Evolutionary conservation across 768 basidiomycete species (phyloP).

Genomic region (Tulasnella sp.): DNA sequence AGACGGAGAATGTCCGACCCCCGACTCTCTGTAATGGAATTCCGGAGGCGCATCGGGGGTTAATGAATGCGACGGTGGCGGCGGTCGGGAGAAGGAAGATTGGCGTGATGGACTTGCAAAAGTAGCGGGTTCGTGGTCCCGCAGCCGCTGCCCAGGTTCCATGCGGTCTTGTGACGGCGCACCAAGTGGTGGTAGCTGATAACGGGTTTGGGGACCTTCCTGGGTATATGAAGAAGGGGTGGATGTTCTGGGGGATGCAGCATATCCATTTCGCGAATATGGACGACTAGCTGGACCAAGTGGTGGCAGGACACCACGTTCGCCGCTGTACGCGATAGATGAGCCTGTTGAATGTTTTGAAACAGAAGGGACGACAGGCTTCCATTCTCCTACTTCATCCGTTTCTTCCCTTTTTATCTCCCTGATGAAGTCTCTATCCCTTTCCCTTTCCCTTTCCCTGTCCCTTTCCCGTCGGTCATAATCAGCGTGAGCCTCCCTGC

Average conservation of each 20-base stretch:
- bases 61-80: background rate
- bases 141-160: background rate
- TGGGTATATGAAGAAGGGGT: background rate
- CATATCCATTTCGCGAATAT: background rate
- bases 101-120: background rate
- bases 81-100: background rate
- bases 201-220: background rate
- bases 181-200: background rate
- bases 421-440: background rate
- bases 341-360: constrained; percentile 10
- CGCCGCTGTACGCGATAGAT: background rate
- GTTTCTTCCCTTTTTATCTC: background rate
- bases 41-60: background rate
- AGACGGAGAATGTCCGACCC: background rate
- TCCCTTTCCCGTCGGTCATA: background rate
- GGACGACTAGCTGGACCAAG: background rate
- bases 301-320: background rate
- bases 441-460: too few species aligned
- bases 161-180: background rate
- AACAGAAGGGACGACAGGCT: background rate
- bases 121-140: background rate
- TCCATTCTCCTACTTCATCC: background rate
- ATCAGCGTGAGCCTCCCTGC: background rate
- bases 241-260: background rate
- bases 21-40: background rate